Evolutionary conservation across 139 green algal genomes (phyloP), one percentile per base, ranked within the genome.

Genomic region (Tetratostichococcus sp.): DNA sequence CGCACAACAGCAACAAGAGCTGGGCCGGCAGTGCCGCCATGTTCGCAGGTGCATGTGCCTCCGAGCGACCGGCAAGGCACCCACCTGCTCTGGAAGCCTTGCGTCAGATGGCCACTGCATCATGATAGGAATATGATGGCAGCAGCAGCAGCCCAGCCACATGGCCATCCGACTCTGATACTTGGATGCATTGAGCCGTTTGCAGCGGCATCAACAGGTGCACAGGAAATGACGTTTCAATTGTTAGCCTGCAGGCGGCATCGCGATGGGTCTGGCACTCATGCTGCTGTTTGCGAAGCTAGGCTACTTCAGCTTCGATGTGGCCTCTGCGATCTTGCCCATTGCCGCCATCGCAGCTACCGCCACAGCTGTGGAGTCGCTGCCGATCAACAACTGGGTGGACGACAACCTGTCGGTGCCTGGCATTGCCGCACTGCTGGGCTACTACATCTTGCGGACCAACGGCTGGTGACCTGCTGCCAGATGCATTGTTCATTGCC

Each of bases 391-490:
- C 75, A 71, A 80, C 4, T 30, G 25, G 23, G n/a, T 97, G 11
- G 94, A 98, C 76, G 94, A 98, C 79, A 98, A 98, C 79, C 71
- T 98, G 28, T 90, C 87, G 21, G 94, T 98, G n/a, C 94, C 94
- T 1, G 59, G 80, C 4, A 73, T 88, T 16, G 83, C 88, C 2
- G 80, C 81, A 19, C 67, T 77, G 23, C 26, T 89, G 32, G 86
- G 80, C 1, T 43, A 35, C 31, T 62, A 39, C 30, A 33, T 69
- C 25, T 26, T 62, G 50, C 50, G 19, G 17, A 62, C 50, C 14
- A 62, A 50, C 11, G 39, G 39, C 11, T 50, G 39, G 39, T 50
- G 39, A 50, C 6, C 8, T 50, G 39, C 39, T 21, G n/a, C n/a
- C n/a, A n/a, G n/a, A n/a, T n/a, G n/a, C n/a, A n/a, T n/a, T n/a